Evolutionary conservation across 2,329 filamentous ascomycete species (phyloP).

Genomic region (Akanthomyces lecanii): DNA sequence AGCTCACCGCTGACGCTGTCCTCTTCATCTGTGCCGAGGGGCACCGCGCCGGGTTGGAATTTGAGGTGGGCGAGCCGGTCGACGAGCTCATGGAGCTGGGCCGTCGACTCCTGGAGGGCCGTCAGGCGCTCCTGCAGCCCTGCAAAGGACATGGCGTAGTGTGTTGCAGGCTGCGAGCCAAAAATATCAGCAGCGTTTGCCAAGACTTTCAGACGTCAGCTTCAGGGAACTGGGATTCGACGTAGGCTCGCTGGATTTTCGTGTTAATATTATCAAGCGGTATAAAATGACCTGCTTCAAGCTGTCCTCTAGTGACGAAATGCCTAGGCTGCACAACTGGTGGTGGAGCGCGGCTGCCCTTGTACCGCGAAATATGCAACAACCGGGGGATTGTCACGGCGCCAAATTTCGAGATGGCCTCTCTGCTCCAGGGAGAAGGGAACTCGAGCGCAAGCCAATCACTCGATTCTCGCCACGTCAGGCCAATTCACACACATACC

Average conservation of each 20-base stretch:
- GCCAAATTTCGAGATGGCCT: slow-evolving; percentile 8
- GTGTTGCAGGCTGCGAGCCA: no score
- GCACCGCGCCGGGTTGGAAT: slow-evolving; percentile 55
- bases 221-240: not conserved
- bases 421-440: not conserved
- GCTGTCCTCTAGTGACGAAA: slow-evolving; percentile 14
- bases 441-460: not conserved
- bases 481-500: not conserved
- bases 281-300: not conserved
- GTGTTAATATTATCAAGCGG: not conserved
- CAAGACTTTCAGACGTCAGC: no score
- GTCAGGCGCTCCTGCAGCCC: slow-evolving; percentile 57
- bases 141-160: slow-evolving; percentile 49
- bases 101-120: slow-evolving; percentile 57
- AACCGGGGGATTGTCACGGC: not conserved
- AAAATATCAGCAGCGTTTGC: no score
- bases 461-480: not conserved
- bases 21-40: slow-evolving; percentile 45
- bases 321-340: not conserved
- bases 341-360: not conserved
- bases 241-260: not conserved
- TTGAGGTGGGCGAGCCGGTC: slow-evolving; percentile 53
- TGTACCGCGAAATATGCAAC: slow-evolving; percentile 15
- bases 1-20: slow-evolving; percentile 64
- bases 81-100: slow-evolving; percentile 56